Conservation (phyloP, 2,329 filamentous ascomycete species). For the Neopestalotiopsis sp. region DNA sequence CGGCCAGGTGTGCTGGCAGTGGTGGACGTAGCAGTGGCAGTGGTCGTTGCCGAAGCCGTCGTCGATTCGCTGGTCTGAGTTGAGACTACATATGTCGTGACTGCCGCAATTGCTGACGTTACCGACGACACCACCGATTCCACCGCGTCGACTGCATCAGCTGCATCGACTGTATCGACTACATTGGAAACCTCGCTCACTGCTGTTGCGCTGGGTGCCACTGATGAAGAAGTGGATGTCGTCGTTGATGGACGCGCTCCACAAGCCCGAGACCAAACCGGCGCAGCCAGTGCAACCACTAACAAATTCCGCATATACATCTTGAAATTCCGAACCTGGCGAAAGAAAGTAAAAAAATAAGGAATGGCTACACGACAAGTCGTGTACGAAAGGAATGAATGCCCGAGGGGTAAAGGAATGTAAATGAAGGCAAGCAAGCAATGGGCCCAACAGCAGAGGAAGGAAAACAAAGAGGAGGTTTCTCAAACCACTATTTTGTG, state of each 20-base stretch:
- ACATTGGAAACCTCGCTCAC: background rate
- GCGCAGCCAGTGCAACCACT: conserved; percentile 15
- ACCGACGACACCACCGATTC: background rate
- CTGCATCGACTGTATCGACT: background rate
- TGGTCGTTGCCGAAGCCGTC: background rate
- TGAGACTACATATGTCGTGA: background rate
- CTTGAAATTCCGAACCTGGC: background rate
- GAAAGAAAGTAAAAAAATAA: conserved; percentile 4
- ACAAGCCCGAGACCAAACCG: conserved; percentile 11
- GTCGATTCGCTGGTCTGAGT: background rate
- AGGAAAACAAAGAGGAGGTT: background rate
- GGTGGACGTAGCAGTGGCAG: conserved; percentile 1
- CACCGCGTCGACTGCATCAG: background rate
- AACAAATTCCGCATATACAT: conserved; percentile 7
- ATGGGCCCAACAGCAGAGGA: background rate
- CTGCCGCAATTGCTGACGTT: background rate
- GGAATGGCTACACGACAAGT: conserved; percentile 16
- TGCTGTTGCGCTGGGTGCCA: background rate
- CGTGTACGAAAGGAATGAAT: conserved; percentile 12
- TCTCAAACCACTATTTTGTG: background rate
- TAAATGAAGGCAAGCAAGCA: background rate
- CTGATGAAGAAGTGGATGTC: background rate
- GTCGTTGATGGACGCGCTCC: background rate
- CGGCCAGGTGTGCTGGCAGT: background rate
- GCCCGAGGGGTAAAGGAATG: background rate